A percentile compares a stretch with the other conserved stretches of the same genome.
phyloP scores from a whole-genome alignment of 1,284 basidiomycete genomes.

The Coniophora puteana region DNA sequence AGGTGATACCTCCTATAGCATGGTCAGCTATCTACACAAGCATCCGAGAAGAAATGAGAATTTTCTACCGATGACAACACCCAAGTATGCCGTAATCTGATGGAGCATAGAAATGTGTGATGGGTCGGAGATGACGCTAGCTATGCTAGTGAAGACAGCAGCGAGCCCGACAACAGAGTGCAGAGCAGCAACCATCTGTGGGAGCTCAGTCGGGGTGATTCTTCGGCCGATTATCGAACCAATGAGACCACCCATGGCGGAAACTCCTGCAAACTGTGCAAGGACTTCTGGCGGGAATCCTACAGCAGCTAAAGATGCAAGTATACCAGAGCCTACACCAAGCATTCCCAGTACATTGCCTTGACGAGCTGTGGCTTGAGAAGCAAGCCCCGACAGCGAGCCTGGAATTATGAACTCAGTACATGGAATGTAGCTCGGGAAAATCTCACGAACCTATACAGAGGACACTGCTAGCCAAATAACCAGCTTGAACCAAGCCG shows the following conservation, averaged over 20 bases:
- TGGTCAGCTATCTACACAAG: constrained; percentile 1
- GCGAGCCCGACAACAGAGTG: constrained; percentile 85
- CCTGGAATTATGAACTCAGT: constrained; percentile 33
- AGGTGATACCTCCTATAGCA: constrained; percentile 60
- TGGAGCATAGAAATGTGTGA: constrained; percentile 67
- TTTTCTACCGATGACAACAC: constrained; percentile 83
- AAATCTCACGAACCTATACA: constrained; percentile 61
- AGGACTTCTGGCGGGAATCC: constrained; percentile 75
- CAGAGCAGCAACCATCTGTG: constrained; percentile 71
- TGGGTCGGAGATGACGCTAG: constrained; percentile 67
- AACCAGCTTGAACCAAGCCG: constrained; percentile 84
- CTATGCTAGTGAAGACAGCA: constrained; percentile 80
- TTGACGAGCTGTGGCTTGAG: constrained; percentile 76
- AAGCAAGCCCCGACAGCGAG: constrained; percentile 69
- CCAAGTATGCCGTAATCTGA: constrained; percentile 78
- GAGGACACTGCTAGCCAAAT: constrained; percentile 75
- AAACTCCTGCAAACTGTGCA: constrained; percentile 73
- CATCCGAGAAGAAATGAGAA: constrained; percentile 14
- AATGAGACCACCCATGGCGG: constrained; percentile 62
- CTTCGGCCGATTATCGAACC: constrained; percentile 74
- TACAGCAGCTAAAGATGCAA: constrained; percentile 76
- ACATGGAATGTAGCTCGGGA: not conserved
- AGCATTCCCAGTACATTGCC: constrained; percentile 83
- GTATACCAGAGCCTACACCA: constrained; percentile 75
- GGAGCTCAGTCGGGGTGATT: constrained; percentile 81